Evolutionary conservation across 306 rosid species (phyloP).

Genomic region (Ochetophila trinervis): DNA sequence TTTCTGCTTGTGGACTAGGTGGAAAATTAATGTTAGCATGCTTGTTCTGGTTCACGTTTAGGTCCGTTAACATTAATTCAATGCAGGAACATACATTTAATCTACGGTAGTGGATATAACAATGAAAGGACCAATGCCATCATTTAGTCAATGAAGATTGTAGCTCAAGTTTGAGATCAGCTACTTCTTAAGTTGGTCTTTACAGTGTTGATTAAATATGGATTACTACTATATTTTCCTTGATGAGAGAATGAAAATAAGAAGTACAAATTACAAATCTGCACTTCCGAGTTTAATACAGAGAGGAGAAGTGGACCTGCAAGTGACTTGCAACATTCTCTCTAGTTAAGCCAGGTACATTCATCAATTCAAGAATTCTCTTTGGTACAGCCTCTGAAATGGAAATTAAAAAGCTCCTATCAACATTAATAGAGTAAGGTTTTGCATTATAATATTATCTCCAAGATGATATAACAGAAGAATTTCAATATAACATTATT

Average conservation of each 20-base stretch:
- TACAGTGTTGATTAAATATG: too few relatives aligned
- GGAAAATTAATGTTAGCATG: neutral
- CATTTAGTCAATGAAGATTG: neutral
- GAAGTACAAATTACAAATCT: neutral
- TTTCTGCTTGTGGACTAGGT: too few relatives aligned
- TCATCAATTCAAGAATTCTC: constrained; percentile 62
- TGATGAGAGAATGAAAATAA: neutral
- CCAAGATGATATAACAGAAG: neutral
- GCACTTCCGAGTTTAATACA: neutral
- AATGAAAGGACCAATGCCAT: neutral
- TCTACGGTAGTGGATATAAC: neutral
- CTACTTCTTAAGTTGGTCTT: too few relatives aligned
- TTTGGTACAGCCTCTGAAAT: constrained; percentile 72
- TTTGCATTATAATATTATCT: neutral
- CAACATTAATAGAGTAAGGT: constrained; percentile 7
- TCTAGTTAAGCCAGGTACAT: constrained; percentile 57
- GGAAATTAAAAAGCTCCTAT: constrained; percentile 18
- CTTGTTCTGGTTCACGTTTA: neutral
- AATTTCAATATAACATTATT: neutral
- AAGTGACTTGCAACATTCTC: constrained; percentile 72
- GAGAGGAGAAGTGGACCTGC: constrained; percentile 42
- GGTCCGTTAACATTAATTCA: too few relatives aligned
- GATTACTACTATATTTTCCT: neutral
- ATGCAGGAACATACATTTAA: neutral
- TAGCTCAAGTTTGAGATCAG: too few relatives aligned